These are phyloP conservation scores for Quercus alba DNA, from an alignment of 306 rosid genomes.

Conservation along the genomic window DNA sequence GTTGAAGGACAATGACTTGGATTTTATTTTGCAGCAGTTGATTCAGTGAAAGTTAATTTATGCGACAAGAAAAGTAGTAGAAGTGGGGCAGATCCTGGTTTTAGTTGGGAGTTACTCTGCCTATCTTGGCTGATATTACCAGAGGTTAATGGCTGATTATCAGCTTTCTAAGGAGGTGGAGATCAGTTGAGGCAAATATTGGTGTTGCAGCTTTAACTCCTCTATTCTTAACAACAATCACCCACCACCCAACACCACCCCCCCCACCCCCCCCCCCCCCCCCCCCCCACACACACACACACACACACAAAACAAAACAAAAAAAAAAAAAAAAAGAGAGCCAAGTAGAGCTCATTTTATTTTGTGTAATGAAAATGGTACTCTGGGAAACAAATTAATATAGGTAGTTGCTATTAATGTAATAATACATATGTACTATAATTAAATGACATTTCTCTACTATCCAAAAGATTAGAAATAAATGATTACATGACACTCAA, in stretches of 20 bases:
- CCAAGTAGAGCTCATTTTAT: background rate
- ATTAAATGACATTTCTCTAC: too few relatives aligned
- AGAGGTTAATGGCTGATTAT: background rate
- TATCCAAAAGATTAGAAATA: too few relatives aligned
- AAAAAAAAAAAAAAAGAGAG: too few relatives aligned
- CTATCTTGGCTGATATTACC: slow-evolving; percentile 1
- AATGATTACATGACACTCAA: too few relatives aligned
- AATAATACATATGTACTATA: too few relatives aligned
- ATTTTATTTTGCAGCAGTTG: slow-evolving; percentile 37
- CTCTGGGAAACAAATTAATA: background rate
- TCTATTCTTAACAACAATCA: background rate
- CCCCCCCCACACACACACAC: too few relatives aligned
- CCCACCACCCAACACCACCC: too few relatives aligned
- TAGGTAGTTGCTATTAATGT: too few relatives aligned
- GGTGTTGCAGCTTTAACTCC: background rate
- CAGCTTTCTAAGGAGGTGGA: background rate
- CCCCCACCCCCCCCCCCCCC: too few relatives aligned
- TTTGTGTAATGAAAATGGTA: background rate
- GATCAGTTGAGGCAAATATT: too few relatives aligned
- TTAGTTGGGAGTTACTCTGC: background rate
- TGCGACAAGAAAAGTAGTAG: slow-evolving; percentile 17
- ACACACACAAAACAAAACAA: too few relatives aligned
- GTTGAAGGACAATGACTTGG: slow-evolving; percentile 19
- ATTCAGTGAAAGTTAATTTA: slow-evolving; percentile 30
- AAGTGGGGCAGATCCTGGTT: slow-evolving; percentile 15